phyloP scores from a whole-genome alignment of 352 stramenopile species.

The Phytophthora pinifolia region DNA sequence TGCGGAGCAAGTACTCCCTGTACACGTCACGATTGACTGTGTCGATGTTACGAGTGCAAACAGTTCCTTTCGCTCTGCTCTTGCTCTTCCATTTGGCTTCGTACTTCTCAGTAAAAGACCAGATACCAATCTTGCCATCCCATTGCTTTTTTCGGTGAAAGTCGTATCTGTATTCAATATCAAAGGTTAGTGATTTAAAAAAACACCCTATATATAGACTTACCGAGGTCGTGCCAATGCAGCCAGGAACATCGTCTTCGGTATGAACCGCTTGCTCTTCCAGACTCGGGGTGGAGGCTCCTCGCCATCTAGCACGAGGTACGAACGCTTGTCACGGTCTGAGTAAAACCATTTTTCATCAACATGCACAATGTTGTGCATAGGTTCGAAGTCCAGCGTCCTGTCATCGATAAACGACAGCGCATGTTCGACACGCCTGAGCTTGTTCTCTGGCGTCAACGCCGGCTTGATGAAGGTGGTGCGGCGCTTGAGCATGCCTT shows the following conservation, averaged over 20 bases:
- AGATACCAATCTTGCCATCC: conserved; percentile 5
- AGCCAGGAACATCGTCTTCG: conserved; percentile 8
- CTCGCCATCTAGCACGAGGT: conserved; percentile 4
- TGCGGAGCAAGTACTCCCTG: neutral
- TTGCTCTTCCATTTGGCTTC: neutral
- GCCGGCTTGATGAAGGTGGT: neutral
- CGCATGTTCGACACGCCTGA: neutral
- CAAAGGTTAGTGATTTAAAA: too few species aligned
- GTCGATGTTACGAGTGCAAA: conserved; percentile 6
- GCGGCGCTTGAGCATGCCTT: neutral
- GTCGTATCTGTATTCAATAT: too few species aligned
- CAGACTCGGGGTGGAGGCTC: neutral
- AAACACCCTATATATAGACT: too few species aligned
- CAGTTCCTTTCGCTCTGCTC: neutral
- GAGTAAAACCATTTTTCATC: conserved; percentile 15
- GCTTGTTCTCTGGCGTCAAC: neutral
- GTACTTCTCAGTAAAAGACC: conserved; percentile 1
- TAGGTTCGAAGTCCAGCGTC: neutral
- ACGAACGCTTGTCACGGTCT: conserved; percentile 1
- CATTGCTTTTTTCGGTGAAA: neutral
- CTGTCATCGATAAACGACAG: neutral
- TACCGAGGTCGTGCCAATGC: neutral
- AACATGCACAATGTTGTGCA: conserved; percentile 7
- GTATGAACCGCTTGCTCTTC: conserved; percentile 5
- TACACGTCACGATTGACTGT: neutral